These are phyloP conservation scores for Pythium monospermum DNA, from an alignment of 352 stramenopile species.

Conservation along the genomic window DNA sequence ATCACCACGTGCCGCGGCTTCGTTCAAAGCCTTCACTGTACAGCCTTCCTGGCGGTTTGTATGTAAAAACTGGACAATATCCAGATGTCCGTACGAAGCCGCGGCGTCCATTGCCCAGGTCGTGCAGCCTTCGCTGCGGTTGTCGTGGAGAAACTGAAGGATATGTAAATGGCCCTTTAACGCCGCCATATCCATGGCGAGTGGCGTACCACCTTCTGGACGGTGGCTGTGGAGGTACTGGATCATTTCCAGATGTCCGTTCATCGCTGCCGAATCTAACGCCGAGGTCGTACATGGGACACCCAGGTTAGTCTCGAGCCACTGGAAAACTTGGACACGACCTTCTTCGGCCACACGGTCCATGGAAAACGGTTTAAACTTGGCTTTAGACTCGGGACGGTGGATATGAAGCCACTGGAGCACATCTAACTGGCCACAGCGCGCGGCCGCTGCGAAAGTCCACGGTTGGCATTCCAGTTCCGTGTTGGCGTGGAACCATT, in stretches of 20 bases:
- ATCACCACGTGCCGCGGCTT: slow-evolving; percentile 1
- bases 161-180: slow-evolving; percentile 6
- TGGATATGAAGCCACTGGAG: slow-evolving; percentile 20
- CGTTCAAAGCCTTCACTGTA: slow-evolving; percentile 3
- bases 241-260: slow-evolving; percentile 2
- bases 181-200: slow-evolving; percentile 4
- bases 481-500: slow-evolving; percentile 21
- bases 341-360: slow-evolving; percentile 21
- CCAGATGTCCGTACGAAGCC: slow-evolving; percentile 2
- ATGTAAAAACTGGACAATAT: slow-evolving; percentile 3
- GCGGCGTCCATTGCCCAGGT: slow-evolving; percentile 8
- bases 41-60: slow-evolving; percentile 4
- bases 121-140: slow-evolving; percentile 6
- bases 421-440: slow-evolving; percentile 15
- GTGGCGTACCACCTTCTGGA: too few relatives aligned
- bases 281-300: slow-evolving; percentile 13
- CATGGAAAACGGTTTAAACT: slow-evolving; percentile 22
- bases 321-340: slow-evolving; percentile 20
- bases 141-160: slow-evolving; percentile 6
- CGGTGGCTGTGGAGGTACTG: slow-evolving; percentile 2
- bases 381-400: slow-evolving; percentile 14
- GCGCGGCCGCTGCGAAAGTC: slow-evolving; percentile 18
- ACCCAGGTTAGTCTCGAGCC: slow-evolving; percentile 17
- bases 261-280: slow-evolving; percentile 10
- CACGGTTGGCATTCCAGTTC: slow-evolving; percentile 17